Evolutionary conservation across 768 basidiomycete genomes (phyloP).

Genomic region (Calocera cornea): DNA sequence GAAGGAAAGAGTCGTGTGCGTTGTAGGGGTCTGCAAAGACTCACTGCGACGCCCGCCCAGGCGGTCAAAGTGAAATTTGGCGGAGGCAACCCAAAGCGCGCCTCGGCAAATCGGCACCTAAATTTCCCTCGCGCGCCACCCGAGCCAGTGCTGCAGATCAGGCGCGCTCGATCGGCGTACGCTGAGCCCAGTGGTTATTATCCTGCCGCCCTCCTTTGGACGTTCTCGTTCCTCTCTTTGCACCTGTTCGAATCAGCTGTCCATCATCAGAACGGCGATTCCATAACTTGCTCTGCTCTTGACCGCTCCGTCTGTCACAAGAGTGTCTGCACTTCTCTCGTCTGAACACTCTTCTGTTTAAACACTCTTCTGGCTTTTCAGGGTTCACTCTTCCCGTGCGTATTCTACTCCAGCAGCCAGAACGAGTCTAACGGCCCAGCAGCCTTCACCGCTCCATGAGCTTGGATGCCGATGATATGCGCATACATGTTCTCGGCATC

Average conservation of each 20-base stretch:
- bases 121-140: background rate
- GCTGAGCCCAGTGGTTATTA: too few species aligned
- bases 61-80: conserved; percentile 2
- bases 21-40: conserved; percentile 1
- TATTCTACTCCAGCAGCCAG: background rate
- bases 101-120: background rate
- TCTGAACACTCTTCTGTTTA: too few species aligned
- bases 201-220: too few species aligned
- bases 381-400: too few species aligned
- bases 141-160: background rate
- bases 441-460: background rate
- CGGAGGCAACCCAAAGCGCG: background rate
- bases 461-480: conserved; percentile 32
- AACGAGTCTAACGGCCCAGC: background rate
- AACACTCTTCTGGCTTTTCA: background rate
- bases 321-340: background rate
- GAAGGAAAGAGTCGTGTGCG: background rate
- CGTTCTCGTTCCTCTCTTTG: too few species aligned
- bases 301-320: background rate
- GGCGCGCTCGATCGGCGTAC: background rate
- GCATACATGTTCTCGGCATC: conserved; percentile 61
- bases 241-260: background rate
- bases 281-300: conserved; percentile 13
- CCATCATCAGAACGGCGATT: conserved; percentile 10
- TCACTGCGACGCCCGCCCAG: background rate